Base-by-base conservation (phyloP, 768 basidiomycete species). In the Mycena latifolia region DNA sequence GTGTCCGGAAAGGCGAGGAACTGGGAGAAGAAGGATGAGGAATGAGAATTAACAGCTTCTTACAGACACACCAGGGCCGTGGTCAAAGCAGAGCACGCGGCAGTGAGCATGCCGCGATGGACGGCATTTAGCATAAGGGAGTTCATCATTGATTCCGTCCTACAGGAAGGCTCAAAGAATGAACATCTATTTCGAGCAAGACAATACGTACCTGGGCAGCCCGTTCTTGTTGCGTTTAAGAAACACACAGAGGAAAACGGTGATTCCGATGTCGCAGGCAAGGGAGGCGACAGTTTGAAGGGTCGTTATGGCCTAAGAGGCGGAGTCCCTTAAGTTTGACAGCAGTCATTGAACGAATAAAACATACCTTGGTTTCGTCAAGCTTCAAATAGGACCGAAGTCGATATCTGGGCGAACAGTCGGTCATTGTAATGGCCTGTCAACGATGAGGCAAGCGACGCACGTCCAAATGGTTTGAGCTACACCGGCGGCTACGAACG, bases 51-150 rank as follows among this genome's bases (percentile, higher is more conserved):
- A n/a, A n/a, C n/a, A n/a, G n/a, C n/a, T n/a, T n/a, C n/a, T n/a
- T n/a, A n/a, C n/a, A n/a, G n/a, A n/a, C n/a, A n/a, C n/a, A 69
- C 68, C 35, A 69, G 17, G 14, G 46, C 37, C 55, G 63, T 69
- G 1, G 68, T 69, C 3, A 47, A 10, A 5, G 39, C 51, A 1
- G 68, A 65, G 4, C 56, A 53, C 5, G 60, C 3, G 2, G 64
- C 52, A 8, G 68, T 69, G 35, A 69, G 52, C 61, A 63, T 51
- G 7, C 68, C 68, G 15, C 68, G 68, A 37, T 65, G 56, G 9
- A 69, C 48, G 0, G 68, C 61, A 29, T 69, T 66, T 2, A 66
- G 47, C 52, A 69, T 69, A 6, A 69, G 24, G 7, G 35, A 41
- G 35, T 55, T 62, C 50, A 69, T 14, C 28, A 69, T 43, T 11